A percentile compares a stretch with the other conserved stretches of the same genome.
phyloP scores from a whole-genome alignment of 2,329 filamentous ascomycete species.

The Penicillium sp. region DNA sequence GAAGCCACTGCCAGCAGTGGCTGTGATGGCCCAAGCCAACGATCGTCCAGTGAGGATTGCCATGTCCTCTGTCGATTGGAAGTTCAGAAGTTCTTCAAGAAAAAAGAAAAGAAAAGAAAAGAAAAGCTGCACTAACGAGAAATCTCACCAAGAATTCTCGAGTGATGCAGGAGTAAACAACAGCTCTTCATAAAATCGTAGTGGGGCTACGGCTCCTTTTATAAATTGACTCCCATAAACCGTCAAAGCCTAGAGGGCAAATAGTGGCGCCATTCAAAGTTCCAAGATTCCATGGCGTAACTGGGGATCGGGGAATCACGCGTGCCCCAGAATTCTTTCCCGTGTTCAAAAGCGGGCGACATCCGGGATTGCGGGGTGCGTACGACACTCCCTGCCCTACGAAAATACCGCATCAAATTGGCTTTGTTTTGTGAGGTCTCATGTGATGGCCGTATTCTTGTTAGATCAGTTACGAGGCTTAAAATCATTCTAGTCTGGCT shows the following conservation, averaged over 20 bases:
- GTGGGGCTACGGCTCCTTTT: slow-evolving; percentile 13
- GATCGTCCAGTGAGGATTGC: slow-evolving; percentile 33
- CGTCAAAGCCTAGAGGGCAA: background rate
- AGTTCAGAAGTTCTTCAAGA: background rate
- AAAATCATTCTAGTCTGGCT: background rate
- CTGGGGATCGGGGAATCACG: slow-evolving; percentile 6
- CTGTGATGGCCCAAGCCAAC: slow-evolving; percentile 49
- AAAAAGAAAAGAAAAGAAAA: background rate
- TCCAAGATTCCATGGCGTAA: slow-evolving; percentile 10
- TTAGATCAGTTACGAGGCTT: background rate
- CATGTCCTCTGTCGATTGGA: slow-evolving; percentile 14
- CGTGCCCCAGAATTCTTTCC: slow-evolving; percentile 13
- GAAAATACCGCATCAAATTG: slow-evolving; percentile 9
- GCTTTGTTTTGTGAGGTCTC: background rate
- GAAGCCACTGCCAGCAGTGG: slow-evolving; percentile 48
- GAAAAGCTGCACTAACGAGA: background rate
- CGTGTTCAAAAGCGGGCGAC: slow-evolving; percentile 7
- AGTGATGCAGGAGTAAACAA: background rate
- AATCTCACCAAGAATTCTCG: background rate
- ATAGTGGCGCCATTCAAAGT: slow-evolving; percentile 17
- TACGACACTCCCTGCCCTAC: background rate
- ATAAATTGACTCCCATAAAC: background rate
- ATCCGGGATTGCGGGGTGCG: slow-evolving; percentile 16
- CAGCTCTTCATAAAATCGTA: background rate
- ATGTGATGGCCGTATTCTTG: background rate